Evolutionary conservation across 441 rosid genomes (phyloP).

Genomic region (Populus hybrid): DNA sequence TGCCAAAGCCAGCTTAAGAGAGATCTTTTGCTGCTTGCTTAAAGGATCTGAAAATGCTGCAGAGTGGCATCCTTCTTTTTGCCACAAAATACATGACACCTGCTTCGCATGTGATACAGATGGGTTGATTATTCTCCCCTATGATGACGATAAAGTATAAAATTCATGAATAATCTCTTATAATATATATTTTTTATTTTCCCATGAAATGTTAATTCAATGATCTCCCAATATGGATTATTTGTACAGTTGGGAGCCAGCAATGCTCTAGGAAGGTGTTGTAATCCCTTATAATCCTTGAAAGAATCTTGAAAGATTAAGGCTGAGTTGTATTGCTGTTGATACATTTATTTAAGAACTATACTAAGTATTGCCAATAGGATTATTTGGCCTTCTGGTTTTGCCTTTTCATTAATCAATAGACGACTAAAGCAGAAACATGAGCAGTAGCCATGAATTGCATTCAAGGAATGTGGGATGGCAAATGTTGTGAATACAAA

Average conservation of each 20-base stretch:
- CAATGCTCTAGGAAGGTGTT: constrained; percentile 7
- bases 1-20: background rate
- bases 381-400: background rate
- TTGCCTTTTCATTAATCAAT: background rate
- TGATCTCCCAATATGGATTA: constrained; percentile 24
- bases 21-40: constrained; percentile 13
- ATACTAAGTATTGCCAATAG: background rate
- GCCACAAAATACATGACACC: constrained; percentile 8
- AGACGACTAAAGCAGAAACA: background rate
- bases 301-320: background rate
- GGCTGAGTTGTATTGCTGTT: background rate
- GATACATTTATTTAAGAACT: background rate
- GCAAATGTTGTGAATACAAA: background rate
- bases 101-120: background rate
- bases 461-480: background rate
- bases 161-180: background rate
- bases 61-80: constrained; percentile 5
- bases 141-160: constrained; percentile 8
- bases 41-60: constrained; percentile 11
- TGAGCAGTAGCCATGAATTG: background rate
- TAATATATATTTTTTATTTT: background rate
- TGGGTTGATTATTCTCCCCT: constrained; percentile 17
- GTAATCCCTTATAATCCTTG: background rate
- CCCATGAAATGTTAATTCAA: background rate
- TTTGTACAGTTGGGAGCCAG: constrained; percentile 22